Evolutionary conservation across 192 early-diverging fungal species (phyloP), one percentile per base, ranked within the genome.

Genomic region (Coemansia erecta): DNA sequence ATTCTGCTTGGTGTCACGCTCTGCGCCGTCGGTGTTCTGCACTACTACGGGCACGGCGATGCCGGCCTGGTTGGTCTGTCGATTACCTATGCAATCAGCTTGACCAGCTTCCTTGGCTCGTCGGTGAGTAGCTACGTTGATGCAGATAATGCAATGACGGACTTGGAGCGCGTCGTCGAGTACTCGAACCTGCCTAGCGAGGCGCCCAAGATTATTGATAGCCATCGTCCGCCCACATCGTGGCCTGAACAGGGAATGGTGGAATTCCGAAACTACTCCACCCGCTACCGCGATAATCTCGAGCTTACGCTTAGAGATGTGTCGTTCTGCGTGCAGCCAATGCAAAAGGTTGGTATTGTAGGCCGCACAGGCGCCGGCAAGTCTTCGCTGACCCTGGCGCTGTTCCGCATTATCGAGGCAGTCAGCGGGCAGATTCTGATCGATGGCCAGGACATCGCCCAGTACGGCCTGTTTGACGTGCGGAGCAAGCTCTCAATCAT

Each of bases 1-100:
- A 67, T 96, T 15, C 87, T 94, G 22, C 83, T 97, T 24, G 88
- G 82, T 31, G 87, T 90, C 3, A 85, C 87, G 0, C 45, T 90
- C n/a, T 82, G 95, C 56, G 89, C 90, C 23, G 67, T 98, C n/a
- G 64, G 85, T n/a, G 64, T 72, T 8, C 74, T 87, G 37, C 71
- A 73, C 37, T 63, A 61, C 40, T 65, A 92, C 23, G 72, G 72
- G 11, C 57, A 54, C 14, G 72, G 66, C 39, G 58, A 77, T n/a
- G 80, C 93, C 18, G 80, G 89, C 0, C 68, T 89, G 12, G 84
- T 91, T 60, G 93, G 93, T 33, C 82, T 97, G 12, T 81, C 85
- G 1, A 77, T 94, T 17, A 83, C 85, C 33, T 97, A 97, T 69
- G 84, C 91, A 19, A 82, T 46, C 17, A 46, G 44, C 44, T 19